Base-by-base conservation (phyloP, 768 basidiomycete species). In the Strobilomyces confusus region DNA sequence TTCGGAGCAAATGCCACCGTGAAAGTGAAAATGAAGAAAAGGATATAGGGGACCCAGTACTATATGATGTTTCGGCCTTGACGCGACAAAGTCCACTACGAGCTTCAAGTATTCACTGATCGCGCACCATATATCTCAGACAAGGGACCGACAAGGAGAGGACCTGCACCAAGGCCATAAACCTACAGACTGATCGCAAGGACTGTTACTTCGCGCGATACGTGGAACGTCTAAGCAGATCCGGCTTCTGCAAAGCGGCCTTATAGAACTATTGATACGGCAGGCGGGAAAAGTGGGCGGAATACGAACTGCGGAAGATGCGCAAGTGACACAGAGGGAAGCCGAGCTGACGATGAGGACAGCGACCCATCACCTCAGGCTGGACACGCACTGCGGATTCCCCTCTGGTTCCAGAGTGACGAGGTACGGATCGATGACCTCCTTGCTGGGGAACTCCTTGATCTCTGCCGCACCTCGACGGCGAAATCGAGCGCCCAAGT, bases 1-100 rank as follows among this genome's bases (percentile, higher is more conserved):
- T 88, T 75, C 4, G 81, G 83, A 1, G 87, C 79, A 55, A 92
- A 91, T 1, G 87, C 86, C 7, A 88, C 82, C 0, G 87, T 85
- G 61, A 84, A 86, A 19, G 83, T 81, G 51, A 86, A 77, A 1
- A 80, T 61, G 60, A 87, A 81, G 65, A 88, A 84, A 5, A 81
- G 57, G 1, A 71, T 57, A 56, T 85, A 90, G 0, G 86, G 84
- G 4, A 76, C 58, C 13, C 76, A 73, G 63, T 92, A n/a, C n/a
- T n/a, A 89, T 13, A 90, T 77, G 38, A 76, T 64, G 51, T 80
- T 83, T 43, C 84, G 74, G 2, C 90, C 88, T 61, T 83, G 34
- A 32, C 3, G 36, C n/a, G 14, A 30, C 19, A 0, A 17, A 14
- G 26, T 46, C 29, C 9, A 20, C 26, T 3, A 9, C 44, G 38